Conservation (phyloP, 192 early-diverging fungal genomes). For the Gamsiella multidivaricata region DNA sequence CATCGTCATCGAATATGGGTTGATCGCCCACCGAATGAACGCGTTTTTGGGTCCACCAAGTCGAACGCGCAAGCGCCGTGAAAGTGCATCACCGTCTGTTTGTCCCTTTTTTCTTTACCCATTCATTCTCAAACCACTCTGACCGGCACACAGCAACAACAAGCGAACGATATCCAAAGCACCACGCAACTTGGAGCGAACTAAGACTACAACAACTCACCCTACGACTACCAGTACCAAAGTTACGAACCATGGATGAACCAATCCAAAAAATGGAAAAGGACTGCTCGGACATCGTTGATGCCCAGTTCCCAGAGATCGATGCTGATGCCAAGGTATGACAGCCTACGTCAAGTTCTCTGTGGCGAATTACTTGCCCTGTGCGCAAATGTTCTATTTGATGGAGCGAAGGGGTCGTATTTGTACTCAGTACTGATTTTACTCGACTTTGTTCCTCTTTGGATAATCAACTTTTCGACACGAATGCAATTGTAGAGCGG, state of each 20-base stretch:
- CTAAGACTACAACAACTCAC: no score
- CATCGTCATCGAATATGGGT: neutral
- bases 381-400: no score
- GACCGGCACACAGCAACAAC: neutral
- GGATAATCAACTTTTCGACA: no score
- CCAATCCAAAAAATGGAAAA: constrained; percentile 89
- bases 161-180: neutral
- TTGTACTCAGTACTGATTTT: no score
- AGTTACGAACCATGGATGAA: constrained; percentile 55
- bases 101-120: no score
- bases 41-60: neutral
- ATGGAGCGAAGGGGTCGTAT: no score
- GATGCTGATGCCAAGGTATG: constrained; percentile 74
- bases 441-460: neutral
- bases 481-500: constrained; percentile 64
- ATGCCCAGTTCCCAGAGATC: constrained; percentile 82
- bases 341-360: no score
- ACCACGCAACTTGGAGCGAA: neutral
- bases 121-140: neutral
- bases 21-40: neutral
- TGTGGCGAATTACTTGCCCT: no score
- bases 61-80: constrained; percentile 8
- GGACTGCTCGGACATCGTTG: constrained; percentile 86
- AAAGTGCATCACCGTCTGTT: neutral
- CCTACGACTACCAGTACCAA: neutral